Evolutionary conservation across 1,139 yeast genomes (phyloP), one percentile per base, ranked within the genome.

Genomic region (Diutina rugosa): DNA sequence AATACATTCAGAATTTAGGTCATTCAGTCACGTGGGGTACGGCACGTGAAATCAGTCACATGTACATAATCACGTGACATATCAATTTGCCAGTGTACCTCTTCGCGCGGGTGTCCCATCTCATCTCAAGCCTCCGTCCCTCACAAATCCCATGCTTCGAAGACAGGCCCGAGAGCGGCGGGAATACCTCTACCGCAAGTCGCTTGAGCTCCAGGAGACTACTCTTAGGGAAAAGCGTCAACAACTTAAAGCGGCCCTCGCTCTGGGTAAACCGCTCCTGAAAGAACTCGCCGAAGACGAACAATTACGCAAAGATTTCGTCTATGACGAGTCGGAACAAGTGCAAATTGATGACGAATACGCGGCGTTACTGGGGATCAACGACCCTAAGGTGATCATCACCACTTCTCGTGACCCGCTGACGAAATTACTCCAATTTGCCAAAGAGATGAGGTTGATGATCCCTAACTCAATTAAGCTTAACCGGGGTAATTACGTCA

Each of bases 371-470:
- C 85, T 95, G 61, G 99, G 99, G 1, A 78, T 93, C 48, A 80
- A 81, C 30, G 99, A 95, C 60, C 99, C 99, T n/a, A 84, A 89
- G 64, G 80, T 93, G 8, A 85, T 93, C 26, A 91, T 93, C 16
- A 93, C 99, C 8, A 93, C 99, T 0, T 87, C 96, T 28, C 79
- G 99, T 70, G 90, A 89, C 63, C 98, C 99, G 10, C 82, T 90
- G 30, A 82, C 93, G 1, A 81, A 90, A 65, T 72, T 93, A 56
- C 77, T 89, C 54, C 99, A 93, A 69, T 95, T 93, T 68, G 85
- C 97, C 56, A 93, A 93, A 70, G 99, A 95, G 68, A 79, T 95
- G 62, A 87, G 88, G 66, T 77, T 93, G 55, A 73, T 93, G 72
- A 89, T 93, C 64, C 99, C 99, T 28, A 90, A 93, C 58, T 82